Conservation (phyloP, 116 monocot species). For the Papilionanthe hybrid region DNA sequence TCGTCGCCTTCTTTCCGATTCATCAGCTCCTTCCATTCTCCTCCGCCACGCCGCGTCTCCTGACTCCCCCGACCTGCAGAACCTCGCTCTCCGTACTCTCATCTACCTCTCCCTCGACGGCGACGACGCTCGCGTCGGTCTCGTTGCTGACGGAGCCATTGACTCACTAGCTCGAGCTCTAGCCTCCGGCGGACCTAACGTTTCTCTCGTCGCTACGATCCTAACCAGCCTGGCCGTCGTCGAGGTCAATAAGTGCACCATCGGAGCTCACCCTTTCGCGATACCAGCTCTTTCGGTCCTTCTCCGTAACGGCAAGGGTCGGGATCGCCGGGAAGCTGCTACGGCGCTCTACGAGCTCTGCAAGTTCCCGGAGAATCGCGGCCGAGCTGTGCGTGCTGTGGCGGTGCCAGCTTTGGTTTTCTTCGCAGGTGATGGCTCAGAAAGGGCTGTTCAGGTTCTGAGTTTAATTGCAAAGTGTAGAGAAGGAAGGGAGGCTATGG, state of each 20-base stretch:
- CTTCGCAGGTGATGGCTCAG: constrained; percentile 48
- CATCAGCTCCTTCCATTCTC: constrained; percentile 37
- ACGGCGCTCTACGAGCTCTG: constrained; percentile 81
- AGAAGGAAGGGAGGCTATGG: constrained; percentile 64
- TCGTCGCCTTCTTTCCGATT: constrained; percentile 46
- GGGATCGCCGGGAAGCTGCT: constrained; percentile 61
- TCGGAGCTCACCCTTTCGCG: constrained; percentile 70
- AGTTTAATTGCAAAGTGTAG: constrained; percentile 50
- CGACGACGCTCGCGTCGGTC: constrained; percentile 72
- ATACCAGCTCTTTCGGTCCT: constrained; percentile 39
- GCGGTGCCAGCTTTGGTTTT: constrained; percentile 36
- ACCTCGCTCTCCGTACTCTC: constrained; percentile 49
- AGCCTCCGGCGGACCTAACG: neutral
- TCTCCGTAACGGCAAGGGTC: constrained; percentile 30
- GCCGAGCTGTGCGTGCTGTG: constrained; percentile 41
- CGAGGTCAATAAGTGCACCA: constrained; percentile 84
- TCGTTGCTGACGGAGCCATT: constrained; percentile 84
- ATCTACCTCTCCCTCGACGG: constrained; percentile 74
- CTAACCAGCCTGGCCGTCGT: constrained; percentile 77
- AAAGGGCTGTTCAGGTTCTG: constrained; percentile 70
- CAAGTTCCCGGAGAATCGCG: constrained; percentile 68
- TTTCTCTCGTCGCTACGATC: constrained; percentile 59
- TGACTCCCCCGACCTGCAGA: constrained; percentile 28
- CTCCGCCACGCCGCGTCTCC: constrained; percentile 41
- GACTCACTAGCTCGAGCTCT: constrained; percentile 37